phyloP scores from a whole-genome alignment of 2,329 filamentous ascomycete species.

The Epichloe sibirici region DNA sequence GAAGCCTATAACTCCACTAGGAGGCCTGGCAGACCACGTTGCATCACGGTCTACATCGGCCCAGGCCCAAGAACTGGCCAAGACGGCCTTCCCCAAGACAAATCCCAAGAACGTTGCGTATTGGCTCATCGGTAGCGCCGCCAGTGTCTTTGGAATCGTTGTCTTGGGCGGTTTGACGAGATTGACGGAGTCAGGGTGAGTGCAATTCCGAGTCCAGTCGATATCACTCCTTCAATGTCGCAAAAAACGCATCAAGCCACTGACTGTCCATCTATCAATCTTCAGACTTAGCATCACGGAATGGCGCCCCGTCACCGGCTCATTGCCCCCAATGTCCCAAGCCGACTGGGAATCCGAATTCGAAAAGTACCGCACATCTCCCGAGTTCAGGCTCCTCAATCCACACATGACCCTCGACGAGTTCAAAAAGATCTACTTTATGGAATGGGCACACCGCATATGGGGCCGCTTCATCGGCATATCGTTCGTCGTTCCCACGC shows the following conservation, averaged over 20 bases:
- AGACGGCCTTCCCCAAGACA: slow-evolving; percentile 42
- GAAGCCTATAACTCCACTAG: slow-evolving; percentile 17
- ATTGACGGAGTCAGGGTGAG: slow-evolving; percentile 88
- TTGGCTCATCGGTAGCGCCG: slow-evolving; percentile 86
- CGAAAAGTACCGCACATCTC: slow-evolving; percentile 79
- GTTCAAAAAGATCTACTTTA: slow-evolving; percentile 98
- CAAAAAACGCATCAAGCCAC: background rate
- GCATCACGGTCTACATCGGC: slow-evolving; percentile 12
- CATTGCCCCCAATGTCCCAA: slow-evolving; percentile 65
- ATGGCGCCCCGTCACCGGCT: slow-evolving; percentile 94
- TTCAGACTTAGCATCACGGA: slow-evolving; percentile 88
- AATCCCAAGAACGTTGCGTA: slow-evolving; percentile 71
- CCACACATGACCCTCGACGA: slow-evolving; percentile 84
- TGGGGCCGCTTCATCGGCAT: slow-evolving; percentile 90
- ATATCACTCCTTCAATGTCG: background rate
- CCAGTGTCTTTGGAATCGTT: slow-evolving; percentile 92
- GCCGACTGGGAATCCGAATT: slow-evolving; percentile 90
- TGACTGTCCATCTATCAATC: background rate
- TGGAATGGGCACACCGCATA: slow-evolving; percentile 95
- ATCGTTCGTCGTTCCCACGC: slow-evolving; percentile 75
- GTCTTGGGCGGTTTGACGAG: slow-evolving; percentile 88
- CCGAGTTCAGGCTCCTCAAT: slow-evolving; percentile 87
- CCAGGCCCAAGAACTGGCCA: slow-evolving; percentile 14
- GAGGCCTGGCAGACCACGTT: slow-evolving; percentile 15
- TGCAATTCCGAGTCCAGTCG: background rate